Conservation (phyloP, 2,329 filamentous ascomycete species). For the Aotearoamyces nothofagi region DNA sequence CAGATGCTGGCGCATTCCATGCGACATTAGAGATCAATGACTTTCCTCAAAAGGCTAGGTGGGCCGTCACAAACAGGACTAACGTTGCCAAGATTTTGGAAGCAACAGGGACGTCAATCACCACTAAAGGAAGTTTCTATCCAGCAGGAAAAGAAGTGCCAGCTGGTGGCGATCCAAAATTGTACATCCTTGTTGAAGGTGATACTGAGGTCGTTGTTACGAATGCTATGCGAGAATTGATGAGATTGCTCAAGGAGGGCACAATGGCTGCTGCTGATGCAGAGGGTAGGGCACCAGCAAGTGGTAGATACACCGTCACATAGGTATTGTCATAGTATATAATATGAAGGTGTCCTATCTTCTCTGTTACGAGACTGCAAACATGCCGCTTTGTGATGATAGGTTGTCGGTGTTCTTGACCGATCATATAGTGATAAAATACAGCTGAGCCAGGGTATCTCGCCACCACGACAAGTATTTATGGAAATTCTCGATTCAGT, state of each 20-base stretch:
- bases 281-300: slow-evolving; percentile 63
- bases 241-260: slow-evolving; percentile 75
- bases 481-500: too few species aligned
- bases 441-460: too few species aligned
- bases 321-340: slow-evolving; percentile 27
- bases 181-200: slow-evolving; percentile 95
- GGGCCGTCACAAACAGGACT: slow-evolving; percentile 96
- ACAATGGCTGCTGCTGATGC: slow-evolving; percentile 80
- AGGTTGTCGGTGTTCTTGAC: too few species aligned
- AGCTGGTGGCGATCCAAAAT: slow-evolving; percentile 66
- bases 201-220: slow-evolving; percentile 90
- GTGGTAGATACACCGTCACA: slow-evolving; percentile 76
- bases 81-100: slow-evolving; percentile 98
- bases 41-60: slow-evolving; percentile 95
- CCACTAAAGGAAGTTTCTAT: slow-evolving; percentile 91
- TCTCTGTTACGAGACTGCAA: too few species aligned
- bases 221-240: slow-evolving; percentile 80
- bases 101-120: slow-evolving; percentile 87
- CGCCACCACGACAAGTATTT: too few species aligned
- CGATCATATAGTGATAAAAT: too few species aligned
- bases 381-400: too few species aligned
- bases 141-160: slow-evolving; percentile 65
- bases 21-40: slow-evolving; percentile 98
- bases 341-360: too few species aligned
- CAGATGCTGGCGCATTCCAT: slow-evolving; percentile 91